Evolutionary conservation across 129 eudicot species (phyloP).

Genomic region (Flaveria ramosissima): DNA sequence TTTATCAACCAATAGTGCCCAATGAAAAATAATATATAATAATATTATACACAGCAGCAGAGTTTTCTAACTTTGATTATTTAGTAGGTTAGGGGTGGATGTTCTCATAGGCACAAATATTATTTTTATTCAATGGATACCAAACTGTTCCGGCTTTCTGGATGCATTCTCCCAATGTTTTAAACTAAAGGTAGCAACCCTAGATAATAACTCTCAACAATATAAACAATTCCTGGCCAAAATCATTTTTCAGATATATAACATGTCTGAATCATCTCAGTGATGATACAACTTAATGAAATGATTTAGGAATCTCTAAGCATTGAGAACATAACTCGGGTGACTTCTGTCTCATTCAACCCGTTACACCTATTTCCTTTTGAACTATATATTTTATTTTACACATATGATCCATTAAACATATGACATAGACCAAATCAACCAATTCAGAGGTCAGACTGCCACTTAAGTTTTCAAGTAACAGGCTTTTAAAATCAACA

Average conservation of each 20-base stretch:
- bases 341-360: not conserved
- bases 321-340: not conserved
- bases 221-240: not conserved
- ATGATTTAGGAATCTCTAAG: not conserved
- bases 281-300: not conserved
- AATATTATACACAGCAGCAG: not conserved
- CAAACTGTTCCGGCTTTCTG: not conserved
- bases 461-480: not conserved
- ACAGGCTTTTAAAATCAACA: not conserved
- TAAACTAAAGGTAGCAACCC: not conserved
- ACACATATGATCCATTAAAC: not conserved
- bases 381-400: not conserved
- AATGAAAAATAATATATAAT: not conserved
- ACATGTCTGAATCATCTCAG: not conserved
- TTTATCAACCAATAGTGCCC: constrained; percentile 3
- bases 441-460: not conserved
- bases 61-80: not conserved
- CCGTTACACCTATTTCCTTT: not conserved
- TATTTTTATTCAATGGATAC: not conserved
- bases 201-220: not conserved
- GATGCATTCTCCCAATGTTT: not conserved
- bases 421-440: not conserved
- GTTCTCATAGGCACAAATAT: not conserved
- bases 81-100: not conserved
- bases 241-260: not conserved